Evolutionary conservation across 495 filamentous ascomycete genomes (phyloP), one percentile per base, ranked within the genome.

Genomic region (Aspergillus ostianus): DNA sequence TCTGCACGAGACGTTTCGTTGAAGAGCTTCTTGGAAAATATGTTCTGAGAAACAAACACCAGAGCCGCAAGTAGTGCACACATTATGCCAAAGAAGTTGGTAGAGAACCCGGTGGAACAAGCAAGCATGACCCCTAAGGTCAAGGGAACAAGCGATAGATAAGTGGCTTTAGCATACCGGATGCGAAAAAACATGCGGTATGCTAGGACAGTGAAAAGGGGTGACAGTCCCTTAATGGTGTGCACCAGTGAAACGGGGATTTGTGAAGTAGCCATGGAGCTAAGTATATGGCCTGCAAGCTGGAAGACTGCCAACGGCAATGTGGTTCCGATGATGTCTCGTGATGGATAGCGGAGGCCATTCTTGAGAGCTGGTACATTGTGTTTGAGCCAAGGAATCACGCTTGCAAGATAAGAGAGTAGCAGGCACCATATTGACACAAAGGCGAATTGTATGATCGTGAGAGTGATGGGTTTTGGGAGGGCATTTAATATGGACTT

Each of bases 161-260:
- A 99, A 15, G 93, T 99, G 23, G 91, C 86, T 32, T 74, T 80
- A 9, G 92, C 88, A 75, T 98, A 99, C 65, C 84, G 88, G 45
- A 98, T 91, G 62, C 88, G 80, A 74, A 93, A 96, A 66, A 96
- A 76, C 60, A 94, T 71, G 15, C 95, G 88, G 73, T 98, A 98
- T 36, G 95, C 94, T 17, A 97, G 70, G 55, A 99, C 94, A 0
- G 94, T 98, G 68, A 98, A 93, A 26, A 99, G 82, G 3, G 94
- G 94, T 1, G 95, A 98, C 48, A 99, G 87, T n/a, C 94, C 95
- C 77, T 99, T 99, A 71, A 99, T 97, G 2, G 95, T 98, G 75
- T 99, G 94, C 18, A 99, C 94, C 46, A 99, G 81, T 20, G 93
- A 97, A 9, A 99, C 94, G 6, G 95, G 92, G 46, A 98, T 98